Percentiles rank a stretch among this genome's conserved stretches.
These are phyloP conservation scores for Cladosporium cucumerinum DNA, from an alignment of 2,329 filamentous ascomycete species.

Conservation along the genomic window DNA sequence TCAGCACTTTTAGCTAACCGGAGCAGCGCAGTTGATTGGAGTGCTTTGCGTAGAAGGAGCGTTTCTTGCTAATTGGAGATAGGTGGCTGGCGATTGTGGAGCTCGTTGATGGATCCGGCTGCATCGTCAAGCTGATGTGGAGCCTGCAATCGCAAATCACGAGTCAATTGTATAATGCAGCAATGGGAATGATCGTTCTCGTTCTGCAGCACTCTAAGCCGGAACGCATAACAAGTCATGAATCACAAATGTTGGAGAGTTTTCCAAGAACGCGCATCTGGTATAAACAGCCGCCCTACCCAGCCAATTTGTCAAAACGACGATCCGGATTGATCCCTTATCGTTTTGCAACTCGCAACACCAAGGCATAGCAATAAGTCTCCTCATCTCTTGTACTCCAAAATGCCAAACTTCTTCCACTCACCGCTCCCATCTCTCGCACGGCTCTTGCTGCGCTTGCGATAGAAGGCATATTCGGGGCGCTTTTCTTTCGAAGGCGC, in stretches of 20 bases:
- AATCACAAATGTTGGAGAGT: not conserved
- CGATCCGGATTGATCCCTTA: not conserved
- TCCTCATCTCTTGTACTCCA: slow-evolving; percentile 22
- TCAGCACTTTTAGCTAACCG: too few relatives aligned
- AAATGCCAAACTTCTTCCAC: slow-evolving; percentile 25
- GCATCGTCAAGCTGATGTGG: not conserved
- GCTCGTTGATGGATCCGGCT: not conserved
- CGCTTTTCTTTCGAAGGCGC: slow-evolving; percentile 38
- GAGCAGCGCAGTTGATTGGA: not conserved
- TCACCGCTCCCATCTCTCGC: slow-evolving; percentile 15
- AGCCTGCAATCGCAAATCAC: not conserved
- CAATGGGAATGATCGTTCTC: not conserved
- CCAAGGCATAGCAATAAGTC: not conserved
- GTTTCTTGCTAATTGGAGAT: not conserved
- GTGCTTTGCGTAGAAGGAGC: not conserved
- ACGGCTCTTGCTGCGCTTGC: slow-evolving; percentile 33
- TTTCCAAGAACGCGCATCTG: not conserved
- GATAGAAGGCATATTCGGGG: slow-evolving; percentile 46
- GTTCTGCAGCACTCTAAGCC: not conserved
- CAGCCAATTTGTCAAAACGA: not conserved
- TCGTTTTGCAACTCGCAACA: not conserved
- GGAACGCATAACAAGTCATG: not conserved
- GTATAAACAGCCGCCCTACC: not conserved
- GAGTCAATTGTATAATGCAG: not conserved
- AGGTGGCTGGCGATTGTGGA: not conserved